Evolutionary conservation across 1,139 yeast species (phyloP).

Genomic region (Zygosaccharomyces pseudobailii): DNA sequence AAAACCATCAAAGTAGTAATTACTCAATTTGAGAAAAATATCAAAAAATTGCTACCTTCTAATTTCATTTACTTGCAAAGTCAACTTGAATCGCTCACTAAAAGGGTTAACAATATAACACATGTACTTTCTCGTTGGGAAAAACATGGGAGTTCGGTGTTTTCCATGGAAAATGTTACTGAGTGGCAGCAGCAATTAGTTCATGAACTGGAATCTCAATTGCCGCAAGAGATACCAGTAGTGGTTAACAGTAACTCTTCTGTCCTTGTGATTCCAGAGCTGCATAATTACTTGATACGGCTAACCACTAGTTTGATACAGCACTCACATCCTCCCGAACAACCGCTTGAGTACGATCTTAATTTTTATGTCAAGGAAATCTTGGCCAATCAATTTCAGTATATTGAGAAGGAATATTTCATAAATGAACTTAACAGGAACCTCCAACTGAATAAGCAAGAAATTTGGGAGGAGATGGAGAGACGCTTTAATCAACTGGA

Average conservation of each 20-base stretch:
- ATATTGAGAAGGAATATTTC: constrained; percentile 27
- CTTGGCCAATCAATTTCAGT: constrained; percentile 30
- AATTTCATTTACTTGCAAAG: constrained; percentile 17
- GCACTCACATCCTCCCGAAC: constrained; percentile 9
- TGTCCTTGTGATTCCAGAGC: constrained; percentile 29
- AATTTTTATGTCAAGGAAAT: constrained; percentile 30
- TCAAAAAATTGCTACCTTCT: constrained; percentile 27
- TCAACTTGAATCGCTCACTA: constrained; percentile 11
- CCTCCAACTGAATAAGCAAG: constrained; percentile 25
- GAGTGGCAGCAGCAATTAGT: constrained; percentile 24
- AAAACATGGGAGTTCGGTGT: neutral
- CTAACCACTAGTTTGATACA: constrained; percentile 20
- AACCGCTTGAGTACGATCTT: constrained; percentile 24
- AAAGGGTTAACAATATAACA: constrained; percentile 20
- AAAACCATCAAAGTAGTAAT: constrained; percentile 28
- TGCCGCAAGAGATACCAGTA: constrained; percentile 33
- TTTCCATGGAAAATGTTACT: constrained; percentile 24
- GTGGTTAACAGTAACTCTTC: constrained; percentile 24
- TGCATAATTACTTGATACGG: constrained; percentile 23
- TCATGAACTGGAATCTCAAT: constrained; percentile 16
- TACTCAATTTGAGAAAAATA: constrained; percentile 32
- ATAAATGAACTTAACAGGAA: constrained; percentile 26
- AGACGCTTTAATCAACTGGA: constrained; percentile 15
- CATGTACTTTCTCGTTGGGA: constrained; percentile 8
- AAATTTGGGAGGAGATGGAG: constrained; percentile 26